Conservation (phyloP, 2,329 filamentous ascomycete genomes). For the Stagonosporopsis vannaccii region DNA sequence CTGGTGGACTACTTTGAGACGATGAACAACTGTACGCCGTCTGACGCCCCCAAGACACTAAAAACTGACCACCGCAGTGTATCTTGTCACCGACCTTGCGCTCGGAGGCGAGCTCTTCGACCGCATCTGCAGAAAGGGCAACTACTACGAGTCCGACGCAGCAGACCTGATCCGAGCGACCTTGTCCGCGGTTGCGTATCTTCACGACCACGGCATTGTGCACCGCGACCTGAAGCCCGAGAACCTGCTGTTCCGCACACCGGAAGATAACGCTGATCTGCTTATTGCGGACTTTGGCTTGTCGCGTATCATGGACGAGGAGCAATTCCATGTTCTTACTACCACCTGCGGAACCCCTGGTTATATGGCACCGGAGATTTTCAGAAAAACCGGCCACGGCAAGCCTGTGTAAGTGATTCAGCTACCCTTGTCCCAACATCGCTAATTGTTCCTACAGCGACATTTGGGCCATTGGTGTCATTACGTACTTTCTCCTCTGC, state of each 20-base stretch:
- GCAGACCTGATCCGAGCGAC: conserved; percentile 94
- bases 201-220: conserved; percentile 98
- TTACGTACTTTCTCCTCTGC: conserved; percentile 97
- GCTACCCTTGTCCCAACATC: background rate
- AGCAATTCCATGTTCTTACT: conserved; percentile 96
- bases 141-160: conserved; percentile 97
- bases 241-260: conserved; percentile 94
- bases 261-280: conserved; percentile 96
- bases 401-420: conserved; percentile 76
- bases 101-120: conserved; percentile 97
- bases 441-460: conserved; percentile 61
- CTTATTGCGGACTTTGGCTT: conserved; percentile 97
- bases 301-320: conserved; percentile 97
- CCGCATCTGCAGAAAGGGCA: conserved; percentile 97
- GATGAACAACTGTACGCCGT: conserved; percentile 84
- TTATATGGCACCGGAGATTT: conserved; percentile 99
- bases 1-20: conserved; percentile 99
- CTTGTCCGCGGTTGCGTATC: conserved; percentile 95
- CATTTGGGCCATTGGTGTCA: conserved; percentile 97
- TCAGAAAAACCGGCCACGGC: conserved; percentile 97
- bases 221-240: conserved; percentile 98
- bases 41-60: background rate
- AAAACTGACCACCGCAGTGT: conserved; percentile 62
- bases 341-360: conserved; percentile 97
- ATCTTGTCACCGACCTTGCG: conserved; percentile 95